These are phyloP conservation scores for Leccinum longicurvipes DNA, from an alignment of 768 basidiomycete genomes.

Conservation along the genomic window DNA sequence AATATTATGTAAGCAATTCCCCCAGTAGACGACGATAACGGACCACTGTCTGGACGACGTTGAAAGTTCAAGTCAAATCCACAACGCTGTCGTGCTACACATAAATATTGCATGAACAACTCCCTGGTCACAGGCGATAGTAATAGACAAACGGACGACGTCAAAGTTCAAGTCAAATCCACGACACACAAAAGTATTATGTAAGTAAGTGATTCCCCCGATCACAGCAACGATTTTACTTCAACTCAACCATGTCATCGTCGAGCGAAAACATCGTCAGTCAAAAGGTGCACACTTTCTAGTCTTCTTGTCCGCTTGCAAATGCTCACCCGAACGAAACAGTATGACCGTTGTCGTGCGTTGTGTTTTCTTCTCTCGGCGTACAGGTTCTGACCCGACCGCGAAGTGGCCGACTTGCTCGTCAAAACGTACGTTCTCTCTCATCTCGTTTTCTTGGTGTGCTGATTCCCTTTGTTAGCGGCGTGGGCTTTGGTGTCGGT, in stretches of 20 bases:
- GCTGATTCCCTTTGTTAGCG: slow-evolving; percentile 42
- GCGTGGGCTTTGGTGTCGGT: slow-evolving; percentile 85
- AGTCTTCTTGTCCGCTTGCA: background rate
- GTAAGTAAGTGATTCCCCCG: no score
- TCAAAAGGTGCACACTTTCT: slow-evolving; percentile 65
- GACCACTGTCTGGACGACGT: no score
- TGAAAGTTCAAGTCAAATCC: no score
- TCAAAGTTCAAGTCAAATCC: no score
- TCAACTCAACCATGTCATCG: slow-evolving; percentile 52
- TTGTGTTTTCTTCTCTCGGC: slow-evolving; percentile 38
- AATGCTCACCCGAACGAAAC: background rate
- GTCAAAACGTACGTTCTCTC: slow-evolving; percentile 74
- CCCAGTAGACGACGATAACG: no score
- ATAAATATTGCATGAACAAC: no score
- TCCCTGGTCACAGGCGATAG: no score
- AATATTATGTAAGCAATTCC: no score
- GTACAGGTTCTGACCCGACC: slow-evolving; percentile 5
- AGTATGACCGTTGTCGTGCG: slow-evolving; percentile 88
- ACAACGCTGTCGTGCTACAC: no score
- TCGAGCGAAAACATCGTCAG: slow-evolving; percentile 89
- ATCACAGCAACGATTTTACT: no score
- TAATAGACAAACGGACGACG: no score
- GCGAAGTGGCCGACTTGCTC: slow-evolving; percentile 72
- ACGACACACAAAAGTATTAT: no score
- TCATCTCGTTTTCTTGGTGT: background rate